Conservation (phyloP, 2,329 filamentous ascomycete species). For the Gnomoniopsis sp. region DNA sequence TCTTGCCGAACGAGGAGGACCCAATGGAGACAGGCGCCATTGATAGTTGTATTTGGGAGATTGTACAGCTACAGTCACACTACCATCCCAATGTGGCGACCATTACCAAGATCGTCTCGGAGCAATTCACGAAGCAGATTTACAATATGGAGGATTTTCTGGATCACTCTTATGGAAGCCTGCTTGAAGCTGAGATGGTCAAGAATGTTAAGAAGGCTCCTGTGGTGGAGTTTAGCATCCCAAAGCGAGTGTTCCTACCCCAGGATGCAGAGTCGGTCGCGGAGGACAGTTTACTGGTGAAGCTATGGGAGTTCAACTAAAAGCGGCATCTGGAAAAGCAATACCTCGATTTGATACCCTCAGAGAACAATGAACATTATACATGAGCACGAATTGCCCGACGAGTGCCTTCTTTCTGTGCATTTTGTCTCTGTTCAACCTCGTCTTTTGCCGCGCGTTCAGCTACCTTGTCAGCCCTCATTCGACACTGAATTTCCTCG, state of each 20-base stretch:
- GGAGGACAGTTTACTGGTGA: constrained; percentile 55
- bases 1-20: constrained; percentile 70
- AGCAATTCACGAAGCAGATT: constrained; percentile 93
- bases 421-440: neutral
- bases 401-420: neutral
- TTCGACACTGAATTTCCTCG: neutral
- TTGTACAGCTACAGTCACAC: constrained; percentile 85
- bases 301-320: constrained; percentile 55
- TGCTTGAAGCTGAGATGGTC: constrained; percentile 78
- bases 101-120: constrained; percentile 86
- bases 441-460: neutral
- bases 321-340: neutral
- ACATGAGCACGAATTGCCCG: neutral
- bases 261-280: constrained; percentile 44
- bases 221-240: constrained; percentile 91
- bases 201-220: constrained; percentile 84
- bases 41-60: constrained; percentile 92
- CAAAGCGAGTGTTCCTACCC: constrained; percentile 71
- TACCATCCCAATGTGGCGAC: constrained; percentile 97
- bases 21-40: constrained; percentile 85
- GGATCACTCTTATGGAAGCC: constrained; percentile 84
- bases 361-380: neutral
- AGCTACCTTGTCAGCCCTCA: neutral
- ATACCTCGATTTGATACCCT: constrained; percentile 6
- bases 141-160: constrained; percentile 98